These are phyloP conservation scores for Dianthus caryophyllus DNA, from an alignment of 148 eudicot genomes.

Conservation along the genomic window DNA sequence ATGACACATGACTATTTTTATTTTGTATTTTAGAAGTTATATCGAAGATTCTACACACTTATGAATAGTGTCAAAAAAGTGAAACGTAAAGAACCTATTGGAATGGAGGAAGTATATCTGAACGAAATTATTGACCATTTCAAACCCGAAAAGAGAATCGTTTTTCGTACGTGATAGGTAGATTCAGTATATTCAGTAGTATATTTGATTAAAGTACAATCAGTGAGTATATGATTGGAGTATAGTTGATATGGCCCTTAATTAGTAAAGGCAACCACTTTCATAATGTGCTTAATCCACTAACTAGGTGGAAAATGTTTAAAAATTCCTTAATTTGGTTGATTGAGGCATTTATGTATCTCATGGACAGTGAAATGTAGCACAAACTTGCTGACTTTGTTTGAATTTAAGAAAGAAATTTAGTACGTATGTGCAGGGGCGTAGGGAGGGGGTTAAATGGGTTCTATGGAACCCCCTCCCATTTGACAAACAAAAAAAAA, in stretches of 20 bases:
- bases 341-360: conserved; percentile 8
- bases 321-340: not conserved
- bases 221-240: conserved; percentile 11
- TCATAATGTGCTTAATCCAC: conserved; percentile 10
- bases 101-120: too few species aligned
- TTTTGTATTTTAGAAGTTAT: too few species aligned
- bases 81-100: too few species aligned
- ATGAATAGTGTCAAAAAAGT: too few species aligned
- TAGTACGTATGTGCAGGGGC: too few species aligned
- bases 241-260: conserved; percentile 9
- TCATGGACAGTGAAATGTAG: conserved; percentile 6
- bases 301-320: conserved; percentile 7
- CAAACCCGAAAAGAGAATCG: not conserved
- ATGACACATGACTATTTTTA: too few species aligned
- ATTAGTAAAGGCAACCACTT: conserved; percentile 10
- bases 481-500: too few species aligned
- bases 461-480: too few species aligned
- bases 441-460: too few species aligned
- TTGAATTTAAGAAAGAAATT: too few species aligned
- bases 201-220: conserved; percentile 10
- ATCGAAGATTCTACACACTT: too few species aligned
- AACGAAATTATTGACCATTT: not conserved
- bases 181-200: conserved; percentile 4
- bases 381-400: too few species aligned
- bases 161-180: not conserved